Evolutionary conservation across 176 grass and related monocot genomes (phyloP).

Genomic region (Carex parvula): DNA sequence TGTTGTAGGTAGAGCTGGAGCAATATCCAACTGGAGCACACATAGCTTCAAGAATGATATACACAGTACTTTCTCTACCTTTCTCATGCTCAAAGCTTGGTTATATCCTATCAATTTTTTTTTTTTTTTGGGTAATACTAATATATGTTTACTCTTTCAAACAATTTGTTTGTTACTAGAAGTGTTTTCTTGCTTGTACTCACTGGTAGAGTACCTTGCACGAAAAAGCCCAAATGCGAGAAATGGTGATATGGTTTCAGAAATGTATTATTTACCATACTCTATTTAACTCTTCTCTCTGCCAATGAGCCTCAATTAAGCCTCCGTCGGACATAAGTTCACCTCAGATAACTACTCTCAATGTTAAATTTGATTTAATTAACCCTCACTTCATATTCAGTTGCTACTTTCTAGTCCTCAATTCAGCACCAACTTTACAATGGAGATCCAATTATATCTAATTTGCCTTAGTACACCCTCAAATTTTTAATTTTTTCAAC

Average conservation of each 20-base stretch:
- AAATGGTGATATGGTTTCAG: neutral
- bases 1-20: slow-evolving; percentile 80
- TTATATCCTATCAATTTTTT: neutral
- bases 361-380: neutral
- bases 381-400: neutral
- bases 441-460: neutral
- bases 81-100: neutral
- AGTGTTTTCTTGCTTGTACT: neutral
- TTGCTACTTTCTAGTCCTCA: neutral
- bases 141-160: neutral
- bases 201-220: neutral
- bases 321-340: neutral
- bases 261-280: neutral
- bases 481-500: neutral
- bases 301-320: neutral
- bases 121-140: too few relatives aligned
- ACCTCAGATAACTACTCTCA: neutral
- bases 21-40: slow-evolving; percentile 89
- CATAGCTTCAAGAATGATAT: slow-evolving; percentile 91
- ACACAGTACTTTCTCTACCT: slow-evolving; percentile 44
- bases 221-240: neutral
- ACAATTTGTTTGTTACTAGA: neutral
- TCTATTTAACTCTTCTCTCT: neutral
- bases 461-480: neutral
- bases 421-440: neutral